Conservation (phyloP, 2,329 filamentous ascomycete genomes). For the Aspergillus sp. region DNA sequence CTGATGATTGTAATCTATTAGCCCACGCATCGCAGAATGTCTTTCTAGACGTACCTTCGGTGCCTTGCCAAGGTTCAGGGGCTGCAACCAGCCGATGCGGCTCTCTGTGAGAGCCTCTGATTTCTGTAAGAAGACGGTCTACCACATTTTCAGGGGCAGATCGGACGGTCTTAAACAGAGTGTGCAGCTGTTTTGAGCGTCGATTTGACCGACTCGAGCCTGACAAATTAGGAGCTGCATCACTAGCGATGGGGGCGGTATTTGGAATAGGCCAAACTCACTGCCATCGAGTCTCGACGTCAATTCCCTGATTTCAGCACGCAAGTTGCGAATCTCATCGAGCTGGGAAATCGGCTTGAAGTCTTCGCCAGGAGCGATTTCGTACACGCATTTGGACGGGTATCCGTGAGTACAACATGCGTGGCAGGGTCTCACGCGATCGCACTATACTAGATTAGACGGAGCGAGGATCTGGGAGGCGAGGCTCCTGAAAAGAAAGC, state of each 20-base stretch:
- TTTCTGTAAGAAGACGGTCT: constrained; percentile 30
- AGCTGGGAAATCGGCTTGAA: constrained; percentile 35
- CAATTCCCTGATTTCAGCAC: constrained; percentile 35
- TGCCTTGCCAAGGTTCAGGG: constrained; percentile 25
- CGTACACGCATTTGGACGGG: constrained; percentile 39
- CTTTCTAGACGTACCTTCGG: constrained; percentile 21
- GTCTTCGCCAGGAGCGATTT: constrained; percentile 33
- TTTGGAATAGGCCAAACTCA: constrained; percentile 8
- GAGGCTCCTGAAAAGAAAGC: no score
- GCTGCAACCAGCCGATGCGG: constrained; percentile 17
- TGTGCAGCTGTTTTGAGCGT: constrained; percentile 32
- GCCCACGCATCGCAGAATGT: neutral
- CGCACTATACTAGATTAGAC: constrained; percentile 28
- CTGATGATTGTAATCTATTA: neutral
- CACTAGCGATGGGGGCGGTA: neutral
- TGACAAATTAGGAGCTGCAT: neutral
- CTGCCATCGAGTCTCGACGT: constrained; percentile 26
- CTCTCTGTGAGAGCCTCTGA: constrained; percentile 25
- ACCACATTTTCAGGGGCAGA: constrained; percentile 32
- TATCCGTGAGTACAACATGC: constrained; percentile 42
- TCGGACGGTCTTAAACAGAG: constrained; percentile 35
- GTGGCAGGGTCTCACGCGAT: constrained; percentile 40
- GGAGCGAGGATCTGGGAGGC: neutral
- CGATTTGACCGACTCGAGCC: constrained; percentile 20
- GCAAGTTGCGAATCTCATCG: constrained; percentile 37